Evolutionary conservation across 768 basidiomycete genomes (phyloP), one percentile per base, ranked within the genome.

Genomic region (Tephrocybe sp.): DNA sequence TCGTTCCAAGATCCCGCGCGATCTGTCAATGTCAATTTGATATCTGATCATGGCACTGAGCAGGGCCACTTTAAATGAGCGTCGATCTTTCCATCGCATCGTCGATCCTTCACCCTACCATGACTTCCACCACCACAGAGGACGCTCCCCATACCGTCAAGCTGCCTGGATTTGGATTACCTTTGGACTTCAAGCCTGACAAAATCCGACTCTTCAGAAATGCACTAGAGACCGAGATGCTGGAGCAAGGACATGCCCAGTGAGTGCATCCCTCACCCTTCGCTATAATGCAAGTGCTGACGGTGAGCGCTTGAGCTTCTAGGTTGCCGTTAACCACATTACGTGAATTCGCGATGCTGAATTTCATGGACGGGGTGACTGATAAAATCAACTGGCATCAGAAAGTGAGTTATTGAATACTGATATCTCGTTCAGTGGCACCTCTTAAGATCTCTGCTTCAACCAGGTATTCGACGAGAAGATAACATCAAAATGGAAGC

Each of bases 291-390:
- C 9, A 18, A 9, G 16, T 16, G 7, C 26, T n/a, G 4, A 21
- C 19, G n/a, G 28, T 44, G 28, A 40, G 11, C 9, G n/a, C 4
- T 3, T 30, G n/a, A 12, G 28, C 19, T 30, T 7, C 6, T 22
- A 59, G 58, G 35, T 16, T 54, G 16, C 46, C 49, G 21, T 39
- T 59, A 16, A 56, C 50, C 13, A 41, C 58, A 13, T 43, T 56
- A 2, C 58, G 58, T n/a, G 58, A 59, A 41, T 52, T 56, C 21
- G 51, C 48, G 1, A 59, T 59, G 58, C 31, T 59, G 19, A 37
- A 47, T 16, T 26, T 59, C 47, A 59, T 56, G 58, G 53, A 59
- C 34, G n/a, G 51, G 24, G 11, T 59, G 24, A 59, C 58, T 1
- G 58, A 59, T 27, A 56, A 56, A 35, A 49, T 47, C 2, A 25